A percentile compares a stretch with the other conserved stretches of the same genome.
Conservation (phyloP, 2,329 filamentous ascomycete genomes). For the Botrytis pseudocinerea region DNA sequence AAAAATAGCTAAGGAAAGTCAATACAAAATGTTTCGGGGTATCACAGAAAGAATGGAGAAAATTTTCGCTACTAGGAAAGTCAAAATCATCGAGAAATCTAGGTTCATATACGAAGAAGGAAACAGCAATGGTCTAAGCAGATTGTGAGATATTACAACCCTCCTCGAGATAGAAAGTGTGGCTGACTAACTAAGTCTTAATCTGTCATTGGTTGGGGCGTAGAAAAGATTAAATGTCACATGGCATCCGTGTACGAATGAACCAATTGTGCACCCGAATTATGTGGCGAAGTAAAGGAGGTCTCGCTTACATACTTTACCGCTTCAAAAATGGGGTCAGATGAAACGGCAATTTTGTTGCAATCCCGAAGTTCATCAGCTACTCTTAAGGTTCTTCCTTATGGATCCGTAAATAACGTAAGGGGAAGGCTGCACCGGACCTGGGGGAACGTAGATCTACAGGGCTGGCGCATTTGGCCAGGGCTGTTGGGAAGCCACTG, state of each 20-base stretch:
- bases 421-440: not conserved
- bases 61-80: not conserved
- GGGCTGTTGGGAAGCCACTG: not conserved
- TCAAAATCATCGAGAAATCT: not conserved
- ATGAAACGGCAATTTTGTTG: not conserved
- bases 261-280: constrained; percentile 6
- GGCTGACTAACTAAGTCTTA: not conserved
- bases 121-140: not conserved
- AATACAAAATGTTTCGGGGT: not conserved
- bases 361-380: not conserved
- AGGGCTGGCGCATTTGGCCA: not conserved
- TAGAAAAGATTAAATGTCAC: not conserved
- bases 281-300: constrained; percentile 1
- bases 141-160: not conserved
- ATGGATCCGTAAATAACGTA: not conserved
- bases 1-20: not conserved
- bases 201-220: not conserved
- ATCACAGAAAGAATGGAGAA: not conserved
- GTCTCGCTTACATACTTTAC: constrained; percentile 15
- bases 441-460: not conserved
- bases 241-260: not conserved
- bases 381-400: not conserved
- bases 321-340: constrained; percentile 1
- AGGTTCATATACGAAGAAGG: not conserved
- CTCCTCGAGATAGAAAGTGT: not conserved